These are phyloP conservation scores for Candida qinlingensis DNA, from an alignment of 805 yeast genomes.

Conservation along the genomic window DNA sequence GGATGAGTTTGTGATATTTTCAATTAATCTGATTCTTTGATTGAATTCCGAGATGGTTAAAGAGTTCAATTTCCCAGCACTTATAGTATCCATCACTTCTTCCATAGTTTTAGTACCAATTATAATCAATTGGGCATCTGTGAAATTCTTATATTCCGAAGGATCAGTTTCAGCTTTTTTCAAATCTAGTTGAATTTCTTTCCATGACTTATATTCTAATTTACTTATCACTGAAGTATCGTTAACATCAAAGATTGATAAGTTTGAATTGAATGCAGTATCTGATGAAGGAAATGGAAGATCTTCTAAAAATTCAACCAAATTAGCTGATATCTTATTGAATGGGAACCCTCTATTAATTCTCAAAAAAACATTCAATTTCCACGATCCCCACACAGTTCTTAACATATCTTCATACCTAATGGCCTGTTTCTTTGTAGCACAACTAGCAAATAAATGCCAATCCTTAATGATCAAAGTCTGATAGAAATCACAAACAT, in stretches of 20 bases:
- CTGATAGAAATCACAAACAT: constrained; percentile 11
- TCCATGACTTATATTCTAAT: constrained; percentile 15
- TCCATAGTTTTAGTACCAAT: constrained; percentile 28
- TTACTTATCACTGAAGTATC: constrained; percentile 11
- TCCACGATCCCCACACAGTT: constrained; percentile 36
- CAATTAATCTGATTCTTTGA: constrained; percentile 21
- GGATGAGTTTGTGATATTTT: constrained; percentile 12
- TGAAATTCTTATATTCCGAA: constrained; percentile 6
- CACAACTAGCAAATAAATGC: constrained; percentile 20
- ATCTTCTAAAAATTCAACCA: constrained; percentile 27
- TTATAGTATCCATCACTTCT: constrained; percentile 30
- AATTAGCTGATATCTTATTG: constrained; percentile 10
- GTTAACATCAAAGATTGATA: constrained; percentile 16
- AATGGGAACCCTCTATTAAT: constrained; percentile 34
- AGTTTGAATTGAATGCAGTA: constrained; percentile 16
- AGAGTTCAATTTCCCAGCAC: constrained; percentile 22
- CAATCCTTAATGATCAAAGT: constrained; percentile 21
- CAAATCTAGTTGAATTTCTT: constrained; percentile 14
- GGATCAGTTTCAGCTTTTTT: constrained; percentile 6
- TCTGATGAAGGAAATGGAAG: constrained; percentile 31
- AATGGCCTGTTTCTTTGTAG: constrained; percentile 29
- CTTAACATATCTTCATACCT: constrained; percentile 31
- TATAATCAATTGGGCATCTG: constrained; percentile 28
- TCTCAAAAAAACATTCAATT: constrained; percentile 29
- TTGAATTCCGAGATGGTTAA: constrained; percentile 23